phyloP scores from a whole-genome alignment of 1,284 basidiomycete genomes.

The Kalmanozyma brasiliensis region DNA sequence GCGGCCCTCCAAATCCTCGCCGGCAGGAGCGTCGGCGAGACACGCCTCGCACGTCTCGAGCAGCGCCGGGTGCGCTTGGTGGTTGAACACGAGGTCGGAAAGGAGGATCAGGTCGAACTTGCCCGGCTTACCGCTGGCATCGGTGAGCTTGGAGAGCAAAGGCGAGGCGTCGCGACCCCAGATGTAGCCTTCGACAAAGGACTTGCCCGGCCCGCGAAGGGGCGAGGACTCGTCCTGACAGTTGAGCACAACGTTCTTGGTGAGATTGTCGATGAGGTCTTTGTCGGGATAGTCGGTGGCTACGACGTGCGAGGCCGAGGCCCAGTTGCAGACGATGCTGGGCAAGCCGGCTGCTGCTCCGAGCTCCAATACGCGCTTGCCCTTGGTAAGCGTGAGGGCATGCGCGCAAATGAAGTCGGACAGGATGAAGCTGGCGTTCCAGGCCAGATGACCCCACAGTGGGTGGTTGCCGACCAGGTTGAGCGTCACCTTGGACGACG shows the following conservation, averaged over 20 bases:
- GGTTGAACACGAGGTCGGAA: constrained; percentile 87
- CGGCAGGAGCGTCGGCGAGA: constrained; percentile 55
- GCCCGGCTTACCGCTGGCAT: constrained; percentile 26
- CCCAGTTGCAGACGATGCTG: constrained; percentile 64
- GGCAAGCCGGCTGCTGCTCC: constrained; percentile 93
- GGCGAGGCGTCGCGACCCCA: constrained; percentile 81
- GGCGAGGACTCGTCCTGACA: constrained; percentile 66
- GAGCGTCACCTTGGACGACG: constrained; percentile 69
- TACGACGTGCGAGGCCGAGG: constrained; percentile 73
- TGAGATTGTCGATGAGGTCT: constrained; percentile 81
- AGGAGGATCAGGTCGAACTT: constrained; percentile 85
- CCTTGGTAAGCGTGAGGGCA: constrained; percentile 69
- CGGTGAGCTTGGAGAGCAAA: constrained; percentile 71
- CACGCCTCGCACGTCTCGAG: constrained; percentile 78
- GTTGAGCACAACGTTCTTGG: constrained; percentile 77
- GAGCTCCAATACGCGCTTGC: constrained; percentile 79
- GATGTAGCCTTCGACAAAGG: constrained; percentile 76
- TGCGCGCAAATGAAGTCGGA: constrained; percentile 67
- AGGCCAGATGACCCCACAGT: constrained; percentile 91
- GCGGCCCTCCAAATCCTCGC: constrained; percentile 13
- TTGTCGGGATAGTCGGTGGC: constrained; percentile 92
- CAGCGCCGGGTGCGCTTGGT: constrained; percentile 81
- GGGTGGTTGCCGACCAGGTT: constrained; percentile 86
- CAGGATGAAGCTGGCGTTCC: constrained; percentile 70
- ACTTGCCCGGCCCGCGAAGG: constrained; percentile 26